Conservation (phyloP, 371 early-diverging fungal species). For the Entomophthora muscae region DNA sequence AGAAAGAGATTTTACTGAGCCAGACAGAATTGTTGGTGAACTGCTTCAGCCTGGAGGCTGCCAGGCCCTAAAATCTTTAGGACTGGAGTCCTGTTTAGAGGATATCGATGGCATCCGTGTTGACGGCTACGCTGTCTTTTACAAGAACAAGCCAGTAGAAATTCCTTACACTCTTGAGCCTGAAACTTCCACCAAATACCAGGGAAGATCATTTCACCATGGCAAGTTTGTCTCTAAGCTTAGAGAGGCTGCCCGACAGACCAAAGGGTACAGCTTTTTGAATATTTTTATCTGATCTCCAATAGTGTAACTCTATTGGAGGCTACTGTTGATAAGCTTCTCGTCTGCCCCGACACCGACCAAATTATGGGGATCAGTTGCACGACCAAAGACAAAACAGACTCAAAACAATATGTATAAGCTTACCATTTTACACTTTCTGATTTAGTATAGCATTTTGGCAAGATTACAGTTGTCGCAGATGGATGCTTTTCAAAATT, state of each 20-base stretch:
- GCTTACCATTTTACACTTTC: not conserved
- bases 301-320: slow-evolving; percentile 54
- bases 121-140: slow-evolving; percentile 70
- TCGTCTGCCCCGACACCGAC: slow-evolving; percentile 22
- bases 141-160: slow-evolving; percentile 26
- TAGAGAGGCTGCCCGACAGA: slow-evolving; percentile 38
- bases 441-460: slow-evolving; percentile 17
- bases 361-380: slow-evolving; percentile 31
- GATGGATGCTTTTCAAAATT: slow-evolving; percentile 93
- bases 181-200: slow-evolving; percentile 17
- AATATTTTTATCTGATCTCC: not conserved
- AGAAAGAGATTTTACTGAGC: slow-evolving; percentile 76
- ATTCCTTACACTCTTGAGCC: slow-evolving; percentile 35
- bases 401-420: not conserved
- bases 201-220: slow-evolving; percentile 85
- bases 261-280: slow-evolving; percentile 25
- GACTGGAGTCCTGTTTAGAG: slow-evolving; percentile 54
- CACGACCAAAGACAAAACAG: not conserved
- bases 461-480: slow-evolving; percentile 62
- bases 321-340: slow-evolving; percentile 39
- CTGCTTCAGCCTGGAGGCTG: slow-evolving; percentile 88
- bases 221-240: slow-evolving; percentile 80
- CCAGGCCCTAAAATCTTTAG: slow-evolving; percentile 53
- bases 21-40: slow-evolving; percentile 93
- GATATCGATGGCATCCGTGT: slow-evolving; percentile 74